Evolutionary conservation across 2,329 filamentous ascomycete genomes (phyloP).

Genomic region (Akanthomyces muscarius): DNA sequence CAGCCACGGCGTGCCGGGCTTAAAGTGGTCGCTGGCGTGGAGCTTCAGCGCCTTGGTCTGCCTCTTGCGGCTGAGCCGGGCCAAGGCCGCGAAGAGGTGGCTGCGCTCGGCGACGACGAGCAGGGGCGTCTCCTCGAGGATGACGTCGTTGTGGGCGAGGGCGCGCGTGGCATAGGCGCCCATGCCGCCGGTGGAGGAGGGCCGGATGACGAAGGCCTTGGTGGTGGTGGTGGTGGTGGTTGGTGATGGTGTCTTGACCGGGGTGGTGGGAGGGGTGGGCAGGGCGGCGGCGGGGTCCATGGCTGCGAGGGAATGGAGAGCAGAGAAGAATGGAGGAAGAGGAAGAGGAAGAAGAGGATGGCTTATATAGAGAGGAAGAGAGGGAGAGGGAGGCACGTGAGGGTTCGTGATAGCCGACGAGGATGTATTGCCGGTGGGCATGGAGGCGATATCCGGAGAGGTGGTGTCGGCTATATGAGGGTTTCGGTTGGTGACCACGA

Average conservation of each 20-base stretch:
- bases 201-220: constrained; percentile 36
- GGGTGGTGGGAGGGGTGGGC: neutral
- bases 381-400: neutral
- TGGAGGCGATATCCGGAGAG: neutral
- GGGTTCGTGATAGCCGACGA: neutral
- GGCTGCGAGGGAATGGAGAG: too few species aligned
- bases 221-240: neutral
- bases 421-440: neutral
- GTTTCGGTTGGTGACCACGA: too few species aligned
- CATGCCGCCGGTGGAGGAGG: constrained; percentile 40
- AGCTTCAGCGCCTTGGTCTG: constrained; percentile 36
- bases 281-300: neutral
- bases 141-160: constrained; percentile 35
- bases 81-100: constrained; percentile 32
- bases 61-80: constrained; percentile 29
- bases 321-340: too few species aligned
- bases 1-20: constrained; percentile 27
- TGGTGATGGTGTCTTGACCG: neutral
- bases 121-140: constrained; percentile 44
- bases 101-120: constrained; percentile 27
- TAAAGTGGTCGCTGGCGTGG: constrained; percentile 30
- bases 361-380: neutral
- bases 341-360: neutral
- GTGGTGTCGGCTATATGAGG: too few species aligned
- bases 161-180: constrained; percentile 43